Percentiles rank a stretch among this genome's conserved stretches.
Conservation (phyloP, 164 flowering plant genomes). For the Nymphaea colorata region DNA sequence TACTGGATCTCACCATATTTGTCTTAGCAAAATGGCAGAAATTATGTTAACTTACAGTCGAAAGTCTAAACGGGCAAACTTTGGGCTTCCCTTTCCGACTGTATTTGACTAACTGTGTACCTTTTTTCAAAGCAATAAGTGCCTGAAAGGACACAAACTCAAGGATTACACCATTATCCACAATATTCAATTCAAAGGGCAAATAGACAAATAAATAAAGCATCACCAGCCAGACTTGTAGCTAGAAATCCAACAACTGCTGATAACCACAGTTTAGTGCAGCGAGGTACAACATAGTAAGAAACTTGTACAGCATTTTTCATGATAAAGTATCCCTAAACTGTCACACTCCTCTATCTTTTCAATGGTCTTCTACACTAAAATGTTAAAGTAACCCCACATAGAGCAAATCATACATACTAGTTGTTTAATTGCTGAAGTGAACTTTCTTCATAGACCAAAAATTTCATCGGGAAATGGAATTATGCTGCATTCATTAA, state of each 20-base stretch:
- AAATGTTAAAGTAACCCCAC: not conserved
- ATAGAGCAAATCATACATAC: too few species aligned
- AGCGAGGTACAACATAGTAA: not conserved
- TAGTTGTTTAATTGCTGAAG: too few species aligned
- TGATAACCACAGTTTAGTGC: not conserved
- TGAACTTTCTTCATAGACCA: too few species aligned
- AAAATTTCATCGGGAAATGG: too few species aligned
- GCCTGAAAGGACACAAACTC: slow-evolving; percentile 36
- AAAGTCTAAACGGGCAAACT: slow-evolving; percentile 69
- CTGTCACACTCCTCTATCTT: not conserved
- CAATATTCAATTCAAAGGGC: too few species aligned
- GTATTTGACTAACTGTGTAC: slow-evolving; percentile 78
- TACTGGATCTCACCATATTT: too few species aligned
- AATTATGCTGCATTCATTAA: too few species aligned
- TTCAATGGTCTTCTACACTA: not conserved
- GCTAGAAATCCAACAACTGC: not conserved
- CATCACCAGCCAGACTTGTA: too few species aligned
- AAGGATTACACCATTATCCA: not conserved
- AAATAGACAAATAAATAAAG: too few species aligned
- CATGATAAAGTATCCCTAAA: not conserved
- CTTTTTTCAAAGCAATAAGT: slow-evolving; percentile 76
- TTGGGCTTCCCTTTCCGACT: slow-evolving; percentile 93
- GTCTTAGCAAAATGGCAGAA: not conserved
- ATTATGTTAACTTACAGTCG: slow-evolving; percentile 41
- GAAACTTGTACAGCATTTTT: not conserved